phyloP scores from a whole-genome alignment of 495 filamentous ascomycete species.

The Halenospora varia region DNA sequence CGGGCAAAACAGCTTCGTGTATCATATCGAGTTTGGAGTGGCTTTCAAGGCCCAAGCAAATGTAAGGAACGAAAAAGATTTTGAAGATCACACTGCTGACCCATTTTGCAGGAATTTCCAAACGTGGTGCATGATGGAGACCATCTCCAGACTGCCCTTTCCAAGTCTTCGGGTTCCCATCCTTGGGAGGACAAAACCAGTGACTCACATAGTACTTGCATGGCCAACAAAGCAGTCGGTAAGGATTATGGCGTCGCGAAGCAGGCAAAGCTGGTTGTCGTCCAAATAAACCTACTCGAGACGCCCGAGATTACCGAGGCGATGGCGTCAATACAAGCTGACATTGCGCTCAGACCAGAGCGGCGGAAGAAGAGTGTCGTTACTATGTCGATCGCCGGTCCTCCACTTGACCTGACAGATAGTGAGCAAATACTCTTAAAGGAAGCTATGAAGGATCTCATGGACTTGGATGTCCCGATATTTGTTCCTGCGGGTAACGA shows the following conservation, averaged over 20 bases:
- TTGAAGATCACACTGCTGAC: too few relatives aligned
- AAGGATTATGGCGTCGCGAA: neutral
- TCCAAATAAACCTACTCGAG: neutral
- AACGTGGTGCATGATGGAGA: neutral
- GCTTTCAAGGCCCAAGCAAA: neutral
- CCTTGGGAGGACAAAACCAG: neutral
- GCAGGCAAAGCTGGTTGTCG: neutral
- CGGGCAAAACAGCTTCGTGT: neutral
- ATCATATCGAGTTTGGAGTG: neutral
- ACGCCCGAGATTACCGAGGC: neutral
- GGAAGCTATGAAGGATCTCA: neutral
- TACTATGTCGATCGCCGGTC: neutral
- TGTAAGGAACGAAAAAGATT: neutral
- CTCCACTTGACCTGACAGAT: neutral
- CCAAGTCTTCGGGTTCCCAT: neutral
- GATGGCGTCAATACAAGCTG: neutral
- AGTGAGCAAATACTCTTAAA: neutral
- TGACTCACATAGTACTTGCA: neutral
- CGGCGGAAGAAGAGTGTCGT: neutral
- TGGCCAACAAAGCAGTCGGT: neutral
- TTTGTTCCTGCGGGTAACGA: neutral
- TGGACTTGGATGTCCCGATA: neutral
- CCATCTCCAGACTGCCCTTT: neutral
- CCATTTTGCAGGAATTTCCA: neutral
- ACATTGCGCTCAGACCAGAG: neutral